These are phyloP conservation scores for Vitis labrusca DNA, from an alignment of 164 flowering plant genomes.

Conservation along the genomic window DNA sequence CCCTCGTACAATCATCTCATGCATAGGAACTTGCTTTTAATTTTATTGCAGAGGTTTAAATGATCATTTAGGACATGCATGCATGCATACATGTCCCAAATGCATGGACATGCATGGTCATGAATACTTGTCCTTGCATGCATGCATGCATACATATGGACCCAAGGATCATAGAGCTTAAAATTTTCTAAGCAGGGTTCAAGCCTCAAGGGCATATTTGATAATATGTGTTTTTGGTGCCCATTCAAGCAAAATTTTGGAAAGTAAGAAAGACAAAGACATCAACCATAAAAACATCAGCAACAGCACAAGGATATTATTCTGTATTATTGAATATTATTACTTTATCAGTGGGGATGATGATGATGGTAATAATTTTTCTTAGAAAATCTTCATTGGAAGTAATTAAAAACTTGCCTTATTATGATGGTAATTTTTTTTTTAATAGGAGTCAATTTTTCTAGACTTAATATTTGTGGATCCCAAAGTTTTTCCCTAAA, in stretches of 20 bases:
- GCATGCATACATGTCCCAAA: not conserved
- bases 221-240: not conserved
- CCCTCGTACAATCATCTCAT: too few species aligned
- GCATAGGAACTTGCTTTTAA: too few species aligned
- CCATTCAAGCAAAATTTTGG: slow-evolving; percentile 1
- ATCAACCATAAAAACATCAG: not conserved
- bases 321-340: not conserved
- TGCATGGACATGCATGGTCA: not conserved
- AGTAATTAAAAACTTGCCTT: too few species aligned
- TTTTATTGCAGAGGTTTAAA: too few species aligned
- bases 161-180: slow-evolving; percentile 5
- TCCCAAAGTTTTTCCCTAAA: too few species aligned
- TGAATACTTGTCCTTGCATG: slow-evolving; percentile 11
- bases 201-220: slow-evolving; percentile 1
- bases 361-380: slow-evolving; percentile 5
- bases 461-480: too few species aligned
- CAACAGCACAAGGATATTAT: not conserved
- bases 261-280: not conserved
- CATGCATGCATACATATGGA: slow-evolving; percentile 1
- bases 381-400: not conserved
- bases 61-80: too few species aligned
- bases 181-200: slow-evolving; percentile 11
- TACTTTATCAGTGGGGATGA: slow-evolving; percentile 13
- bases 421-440: too few species aligned
- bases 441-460: too few species aligned